Base-by-base conservation (phyloP, 2,329 filamentous ascomycete species). In the Botrytis hyacinthi region DNA sequence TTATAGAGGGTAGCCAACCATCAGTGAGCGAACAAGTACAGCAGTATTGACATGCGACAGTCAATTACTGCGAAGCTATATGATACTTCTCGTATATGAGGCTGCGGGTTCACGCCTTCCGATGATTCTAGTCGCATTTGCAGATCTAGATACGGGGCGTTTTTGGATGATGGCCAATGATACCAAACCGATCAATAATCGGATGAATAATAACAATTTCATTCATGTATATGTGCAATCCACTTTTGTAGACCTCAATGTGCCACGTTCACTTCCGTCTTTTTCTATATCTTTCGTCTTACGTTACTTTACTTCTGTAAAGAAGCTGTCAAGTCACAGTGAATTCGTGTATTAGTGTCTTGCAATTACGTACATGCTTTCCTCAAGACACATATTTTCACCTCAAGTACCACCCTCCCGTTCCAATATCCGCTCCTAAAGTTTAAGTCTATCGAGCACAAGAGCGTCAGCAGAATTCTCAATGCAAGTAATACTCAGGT, bases 91-190 rank as follows among this genome's bases (percentile, higher is more conserved):
- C n/a, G 35, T 68, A 42, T 16, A 20, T 29, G 37, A 26, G 46
- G 65, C 26, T 46, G 65, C n/a, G 35, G 37, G 16, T 40, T 37
- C 51, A 18, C 35, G 35, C 40, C 35, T 68, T 40, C 18, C 46
- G 16, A 42, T 57, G 16, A n/a, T 8, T 54, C 14, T 57, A 37
- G 65, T 42, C 26, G 4, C 51, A 54, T 40, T 54, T 9, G 29
- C 16, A 42, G 46, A 54, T 37, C 12, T 40, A 35, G 37, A 18
- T 29, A 14, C 40, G 26, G 6, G 35, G 35, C 65, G 35, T 67
- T 54, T 40, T 29, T 68, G 37, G 35, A 68, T 40, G 35, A 40
- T 40, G 46, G 65, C 46, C 35, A 54, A 67, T 68, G 65, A 68
- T 68, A n/a, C 35, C 48, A 35, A 67, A 40, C 4, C 35, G 14